phyloP scores from a whole-genome alignment of 768 basidiomycete genomes.

The Leucosporidium yakuticum region DNA sequence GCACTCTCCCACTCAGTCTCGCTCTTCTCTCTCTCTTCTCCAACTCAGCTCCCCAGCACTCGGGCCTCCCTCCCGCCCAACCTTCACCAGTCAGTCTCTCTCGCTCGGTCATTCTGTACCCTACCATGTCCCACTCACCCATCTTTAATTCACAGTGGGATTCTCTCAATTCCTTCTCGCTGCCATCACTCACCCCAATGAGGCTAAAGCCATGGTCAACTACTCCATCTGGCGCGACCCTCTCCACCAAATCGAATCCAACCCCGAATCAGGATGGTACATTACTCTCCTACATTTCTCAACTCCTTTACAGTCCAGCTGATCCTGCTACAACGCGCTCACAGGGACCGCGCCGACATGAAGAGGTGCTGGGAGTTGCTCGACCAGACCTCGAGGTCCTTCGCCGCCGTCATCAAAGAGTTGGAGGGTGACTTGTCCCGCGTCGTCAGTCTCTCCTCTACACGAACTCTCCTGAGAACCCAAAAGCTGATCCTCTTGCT shows the following conservation, averaged over 20 bases:
- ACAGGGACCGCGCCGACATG: conserved; percentile 72
- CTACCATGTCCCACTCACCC: no score
- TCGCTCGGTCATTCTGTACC: no score
- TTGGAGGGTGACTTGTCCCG: conserved; percentile 90
- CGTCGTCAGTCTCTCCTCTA: conserved; percentile 56
- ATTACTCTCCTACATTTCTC: background rate
- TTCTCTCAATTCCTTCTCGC: background rate
- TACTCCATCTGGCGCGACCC: conserved; percentile 55
- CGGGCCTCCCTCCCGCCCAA: no score
- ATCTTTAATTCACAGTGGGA: background rate
- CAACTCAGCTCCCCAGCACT: no score
- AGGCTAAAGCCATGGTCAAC: conserved; percentile 75
- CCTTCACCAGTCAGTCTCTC: no score
- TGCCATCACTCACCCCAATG: conserved; percentile 65
- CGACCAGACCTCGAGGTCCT: conserved; percentile 82
- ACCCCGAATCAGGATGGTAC: conserved; percentile 69
- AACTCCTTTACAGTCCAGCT: no score
- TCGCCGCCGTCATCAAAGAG: conserved; percentile 89
- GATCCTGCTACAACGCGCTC: background rate
- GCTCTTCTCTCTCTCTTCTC: no score
- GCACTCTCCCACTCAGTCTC: no score
- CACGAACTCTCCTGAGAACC: background rate
- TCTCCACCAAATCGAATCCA: conserved; percentile 60
- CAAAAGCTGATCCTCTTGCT: conserved; percentile 4
- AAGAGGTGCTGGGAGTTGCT: conserved; percentile 81